A percentile compares a stretch with the other conserved stretches of the same genome.
Conservation (phyloP, 2,329 filamentous ascomycete species). For the Colletotrichum eremochloae region DNA sequence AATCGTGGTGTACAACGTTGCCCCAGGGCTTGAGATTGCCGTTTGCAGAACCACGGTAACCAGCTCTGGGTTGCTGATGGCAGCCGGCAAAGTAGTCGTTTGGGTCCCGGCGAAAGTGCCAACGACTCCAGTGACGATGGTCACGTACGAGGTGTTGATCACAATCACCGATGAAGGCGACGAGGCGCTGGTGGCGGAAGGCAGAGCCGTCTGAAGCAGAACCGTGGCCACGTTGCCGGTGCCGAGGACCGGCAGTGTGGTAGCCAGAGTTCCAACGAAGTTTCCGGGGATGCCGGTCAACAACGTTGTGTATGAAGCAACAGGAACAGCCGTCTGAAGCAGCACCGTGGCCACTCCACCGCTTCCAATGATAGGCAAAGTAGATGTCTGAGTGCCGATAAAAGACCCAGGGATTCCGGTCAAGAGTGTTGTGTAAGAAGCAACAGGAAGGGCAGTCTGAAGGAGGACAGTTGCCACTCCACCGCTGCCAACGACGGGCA, state of each 20-base stretch:
- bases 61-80: conserved; percentile 17
- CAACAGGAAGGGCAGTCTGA: conserved; percentile 19
- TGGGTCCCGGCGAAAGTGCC: conserved; percentile 27
- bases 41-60: conserved; percentile 32
- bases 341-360: neutral
- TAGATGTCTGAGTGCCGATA: conserved; percentile 5
- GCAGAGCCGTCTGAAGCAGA: conserved; percentile 13
- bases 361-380: neutral
- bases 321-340: neutral
- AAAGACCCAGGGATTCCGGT: conserved; percentile 21
- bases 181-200: neutral
- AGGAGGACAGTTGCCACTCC: conserved; percentile 16
- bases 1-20: conserved; percentile 16
- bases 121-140: conserved; percentile 22
- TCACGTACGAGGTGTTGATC: conserved; percentile 21
- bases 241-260: conserved; percentile 6
- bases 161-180: neutral
- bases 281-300: conserved; percentile 2
- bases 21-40: conserved; percentile 15
- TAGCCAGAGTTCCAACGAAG: conserved; percentile 8
- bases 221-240: conserved; percentile 13
- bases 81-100: conserved; percentile 26
- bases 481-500: conserved; percentile 6
- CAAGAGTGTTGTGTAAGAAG: neutral
- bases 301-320: neutral